Base-by-base conservation (phyloP, 768 basidiomycete genomes). In the Hirschioporus abietinus region DNA sequence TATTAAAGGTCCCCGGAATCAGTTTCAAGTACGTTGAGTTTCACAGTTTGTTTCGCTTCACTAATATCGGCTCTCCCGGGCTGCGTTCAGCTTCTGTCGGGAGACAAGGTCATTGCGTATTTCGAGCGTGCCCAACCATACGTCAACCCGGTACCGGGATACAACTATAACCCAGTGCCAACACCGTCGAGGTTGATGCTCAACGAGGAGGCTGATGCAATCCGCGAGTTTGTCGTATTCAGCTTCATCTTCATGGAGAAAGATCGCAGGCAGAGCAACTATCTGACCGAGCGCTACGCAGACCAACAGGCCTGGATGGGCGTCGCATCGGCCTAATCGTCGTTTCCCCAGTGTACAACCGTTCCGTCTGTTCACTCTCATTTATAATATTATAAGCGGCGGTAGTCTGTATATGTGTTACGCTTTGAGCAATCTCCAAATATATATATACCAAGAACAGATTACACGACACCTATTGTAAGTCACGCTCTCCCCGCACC, bases 181-280 rank as follows among this genome's bases (percentile, higher is more conserved):
- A 52, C 42, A 52, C 42, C 42, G 42, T 52, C 42, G 15, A 52
- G 42, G 12, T 20, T 52, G 42, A 15, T 5, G 42, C 42, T 52
- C 20, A 52, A 3, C 12, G 15, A 12, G 15, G 42, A 52, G 20
- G 42, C 42, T 20, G 42, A 52, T 15, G 12, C 42, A 52, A 52
- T 52, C 20, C 42, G 42, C 42, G 42, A 52, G 42, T 10, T 52
- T 3, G 42, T 52, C 20, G 42, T 52, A 15, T 52, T 52, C 42
- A 52, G 42, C 42, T 52, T 52, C 42, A 52, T 52, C 42, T 52
- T 52, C 20, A 52, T 52, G 42, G 42, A 52, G 42, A 52, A 52
- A 52, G 42, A 52, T 52, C 42, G 42, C 42, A 52, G 42, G 42
- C 42, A 52, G 42, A 52, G 42, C 20, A 52, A 52, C 20, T 52